A percentile compares a stretch with the other conserved stretches of the same genome.
Conservation (phyloP, 176 grass and related monocot genomes). For the Bonia amplexicaulis region DNA sequence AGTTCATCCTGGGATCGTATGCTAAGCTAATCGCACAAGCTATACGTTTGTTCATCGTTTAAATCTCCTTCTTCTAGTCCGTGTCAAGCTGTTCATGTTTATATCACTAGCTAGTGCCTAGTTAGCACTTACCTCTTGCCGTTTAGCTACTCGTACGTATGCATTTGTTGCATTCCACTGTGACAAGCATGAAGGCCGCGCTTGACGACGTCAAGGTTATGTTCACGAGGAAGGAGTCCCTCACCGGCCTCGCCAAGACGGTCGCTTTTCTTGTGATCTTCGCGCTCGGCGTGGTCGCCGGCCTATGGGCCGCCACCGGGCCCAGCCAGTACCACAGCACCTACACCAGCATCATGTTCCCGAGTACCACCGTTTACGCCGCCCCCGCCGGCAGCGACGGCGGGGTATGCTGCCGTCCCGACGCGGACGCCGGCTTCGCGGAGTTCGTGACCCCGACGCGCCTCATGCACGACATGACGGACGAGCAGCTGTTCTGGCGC, state of each 20-base stretch:
- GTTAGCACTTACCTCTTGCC: neutral
- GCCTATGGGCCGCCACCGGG: conserved; percentile 49
- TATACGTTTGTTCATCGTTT: neutral
- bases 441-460: conserved; percentile 62
- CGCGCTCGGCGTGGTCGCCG: conserved; percentile 49
- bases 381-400: neutral
- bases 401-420: neutral
- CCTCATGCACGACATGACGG: conserved; percentile 77
- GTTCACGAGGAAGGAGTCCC: conserved; percentile 43
- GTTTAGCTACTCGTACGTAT: conserved; percentile 1
- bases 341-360: conserved; percentile 16
- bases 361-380: conserved; percentile 10
- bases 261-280: conserved; percentile 61
- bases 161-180: neutral
- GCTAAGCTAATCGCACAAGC: conserved; percentile 22
- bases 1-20: conserved; percentile 28
- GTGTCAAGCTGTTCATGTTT: neutral
- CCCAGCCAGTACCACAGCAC: conserved; percentile 1
- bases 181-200: conserved; percentile 37
- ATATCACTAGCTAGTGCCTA: neutral
- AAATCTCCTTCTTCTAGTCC: conserved; percentile 11
- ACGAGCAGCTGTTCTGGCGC: conserved; percentile 79
- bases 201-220: conserved; percentile 35
- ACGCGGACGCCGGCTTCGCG: conserved; percentile 11
- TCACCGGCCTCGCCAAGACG: conserved; percentile 47